Evolutionary conservation across 345 rosid species (phyloP), one percentile per base, ranked within the genome.

Genomic region (Lumnitzera racemosa): DNA sequence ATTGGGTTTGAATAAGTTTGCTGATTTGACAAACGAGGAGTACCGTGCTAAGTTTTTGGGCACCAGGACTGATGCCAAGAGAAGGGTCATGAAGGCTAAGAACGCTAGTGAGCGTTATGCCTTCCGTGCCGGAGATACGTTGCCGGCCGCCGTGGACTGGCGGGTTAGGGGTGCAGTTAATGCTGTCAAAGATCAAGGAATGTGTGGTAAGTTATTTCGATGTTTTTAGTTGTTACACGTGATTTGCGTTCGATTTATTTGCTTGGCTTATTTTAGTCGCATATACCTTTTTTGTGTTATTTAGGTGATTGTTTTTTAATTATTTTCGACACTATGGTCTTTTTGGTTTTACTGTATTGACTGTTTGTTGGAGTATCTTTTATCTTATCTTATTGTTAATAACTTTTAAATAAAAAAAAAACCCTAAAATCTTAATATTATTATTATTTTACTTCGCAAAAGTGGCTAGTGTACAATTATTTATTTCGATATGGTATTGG

Each of bases 11-110:
- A 88, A 78, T 75, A 82, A 53, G 64, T 91, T 91, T 15, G 87
- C 95, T 15, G 98, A 91, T 79, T 64, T 91, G 25, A 84, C 90
- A 36, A 88, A 91, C 67, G 86, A 81, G 24, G 96, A 91, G 87
- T 91, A 84, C 81, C 80, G 85, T n/a, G 59, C 74, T 47, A 47
- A 43, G 70, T 78, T 65, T 65, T 55, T 85, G 61, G 88, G 89
- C 56, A 66, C 78, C 14, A 72, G 71, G 70, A 65, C 53, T n/a
- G 85, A 79, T 1, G 61, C 74, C 6, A 61, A 46, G 11, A 79
- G 82, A 15, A 69, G 80, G 47, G 23, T 80, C 47, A 82, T 79
- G 71, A 84, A 79, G 74, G 68, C 85, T 25, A 68, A 64, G 43
- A 72, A 69, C 43, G 59, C 76, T 13, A 73, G 78, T 62, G 57